Percentiles rank a stretch among this genome's conserved stretches.
phyloP scores from a whole-genome alignment of 139 green algal species.

The Chlamydomonas schloesseri region DNA sequence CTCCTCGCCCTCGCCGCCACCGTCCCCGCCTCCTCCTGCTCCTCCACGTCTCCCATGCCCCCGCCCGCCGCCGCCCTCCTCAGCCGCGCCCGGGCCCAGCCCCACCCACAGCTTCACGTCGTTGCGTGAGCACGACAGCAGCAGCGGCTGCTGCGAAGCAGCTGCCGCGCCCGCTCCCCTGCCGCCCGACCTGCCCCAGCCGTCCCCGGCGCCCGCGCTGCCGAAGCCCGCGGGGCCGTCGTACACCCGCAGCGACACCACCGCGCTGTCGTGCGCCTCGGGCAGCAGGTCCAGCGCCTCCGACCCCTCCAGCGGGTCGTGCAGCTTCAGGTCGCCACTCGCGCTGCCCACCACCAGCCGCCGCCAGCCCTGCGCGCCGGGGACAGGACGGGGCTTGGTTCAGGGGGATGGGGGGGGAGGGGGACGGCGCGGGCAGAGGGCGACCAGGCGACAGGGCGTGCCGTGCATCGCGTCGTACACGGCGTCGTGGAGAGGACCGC shows the following conservation, averaged over 20 bases:
- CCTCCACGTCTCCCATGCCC: conserved; percentile 18
- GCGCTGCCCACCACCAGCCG: conserved; percentile 64
- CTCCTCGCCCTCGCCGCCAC: not conserved
- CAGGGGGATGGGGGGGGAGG: not conserved
- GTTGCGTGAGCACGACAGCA: conserved; percentile 64
- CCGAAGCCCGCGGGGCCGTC: not conserved
- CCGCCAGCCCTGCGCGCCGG: conserved; percentile 34
- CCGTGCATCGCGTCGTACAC: too few species aligned
- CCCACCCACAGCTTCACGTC: conserved; percentile 78
- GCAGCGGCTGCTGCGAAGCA: conserved; percentile 38
- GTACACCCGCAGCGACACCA: conserved; percentile 56
- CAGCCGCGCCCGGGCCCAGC: conserved; percentile 30
- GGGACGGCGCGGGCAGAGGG: too few species aligned
- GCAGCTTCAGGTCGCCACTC: conserved; percentile 45
- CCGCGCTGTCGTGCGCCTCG: conserved; percentile 51
- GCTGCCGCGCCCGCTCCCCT: too few species aligned
- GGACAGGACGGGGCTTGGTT: not conserved
- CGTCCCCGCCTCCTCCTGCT: conserved; percentile 29
- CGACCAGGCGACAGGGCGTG: too few species aligned
- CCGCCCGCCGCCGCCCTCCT: not conserved
- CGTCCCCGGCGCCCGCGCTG: too few species aligned
- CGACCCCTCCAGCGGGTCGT: conserved; percentile 46
- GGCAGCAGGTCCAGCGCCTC: conserved; percentile 54
- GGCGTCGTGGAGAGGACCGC: too few species aligned
- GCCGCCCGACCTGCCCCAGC: too few species aligned